Conservation (phyloP, 805 yeast genomes). For the Barnettozyma salicaria region DNA sequence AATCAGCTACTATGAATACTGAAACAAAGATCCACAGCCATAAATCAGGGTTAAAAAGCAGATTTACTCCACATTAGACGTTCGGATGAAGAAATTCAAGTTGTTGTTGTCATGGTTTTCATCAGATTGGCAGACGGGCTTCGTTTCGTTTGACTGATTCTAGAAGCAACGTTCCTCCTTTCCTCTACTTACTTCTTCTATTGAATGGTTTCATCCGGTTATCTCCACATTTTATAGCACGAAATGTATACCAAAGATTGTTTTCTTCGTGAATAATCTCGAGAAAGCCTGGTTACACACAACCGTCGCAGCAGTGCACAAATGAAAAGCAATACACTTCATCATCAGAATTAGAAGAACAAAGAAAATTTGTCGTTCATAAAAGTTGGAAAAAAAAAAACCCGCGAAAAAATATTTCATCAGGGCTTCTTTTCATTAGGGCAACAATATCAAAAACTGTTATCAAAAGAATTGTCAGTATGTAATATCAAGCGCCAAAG, state of each 20-base stretch:
- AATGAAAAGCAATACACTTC: no score
- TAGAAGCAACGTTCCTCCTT: neutral
- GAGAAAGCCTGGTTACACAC: no score
- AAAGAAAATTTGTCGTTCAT: neutral
- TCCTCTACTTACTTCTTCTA: no score
- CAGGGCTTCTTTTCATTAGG: neutral
- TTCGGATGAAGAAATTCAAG: constrained; percentile 73
- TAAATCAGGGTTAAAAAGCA: constrained; percentile 68
- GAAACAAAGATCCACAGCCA: no score
- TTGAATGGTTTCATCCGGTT: no score
- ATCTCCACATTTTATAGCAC: no score
- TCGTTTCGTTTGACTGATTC: neutral
- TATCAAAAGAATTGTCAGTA: neutral
- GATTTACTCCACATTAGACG: constrained; percentile 50
- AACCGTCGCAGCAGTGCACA: no score
- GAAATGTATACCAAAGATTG: no score
- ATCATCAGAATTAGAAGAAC: no score
- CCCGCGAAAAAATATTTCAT: neutral
- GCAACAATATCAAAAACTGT: neutral
- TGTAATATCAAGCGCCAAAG: neutral
- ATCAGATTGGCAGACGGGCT: constrained; percentile 25
- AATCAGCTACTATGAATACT: no score
- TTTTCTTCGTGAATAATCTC: no score
- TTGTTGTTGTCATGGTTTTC: constrained; percentile 41
- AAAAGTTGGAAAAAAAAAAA: no score